A percentile compares a stretch with the other conserved stretches of the same genome.
Evolutionary conservation across 495 filamentous ascomycete genomes (phyloP).

Genomic region (Trypethelium eluteriae): DNA sequence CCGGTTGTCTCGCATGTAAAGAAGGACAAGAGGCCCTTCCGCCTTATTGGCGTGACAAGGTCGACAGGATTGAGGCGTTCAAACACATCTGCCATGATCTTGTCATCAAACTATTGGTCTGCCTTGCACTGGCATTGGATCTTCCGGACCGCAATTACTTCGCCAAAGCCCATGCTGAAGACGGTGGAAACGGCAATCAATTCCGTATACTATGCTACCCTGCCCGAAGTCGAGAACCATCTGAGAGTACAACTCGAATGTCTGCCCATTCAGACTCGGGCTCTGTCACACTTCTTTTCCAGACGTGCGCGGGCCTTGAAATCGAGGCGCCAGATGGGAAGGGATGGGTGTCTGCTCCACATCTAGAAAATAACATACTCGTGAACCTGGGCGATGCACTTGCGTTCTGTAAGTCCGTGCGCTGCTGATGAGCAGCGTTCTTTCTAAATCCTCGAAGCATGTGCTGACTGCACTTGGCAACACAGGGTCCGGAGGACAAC

Average conservation of each 20-base stretch:
- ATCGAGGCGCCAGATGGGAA: conserved; percentile 12
- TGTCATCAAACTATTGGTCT: conserved; percentile 18
- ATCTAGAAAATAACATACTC: conserved; percentile 12
- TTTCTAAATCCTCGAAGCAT: neutral
- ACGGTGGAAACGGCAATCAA: conserved; percentile 13
- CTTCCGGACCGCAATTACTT: conserved; percentile 18
- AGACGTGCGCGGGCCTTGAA: conserved; percentile 16
- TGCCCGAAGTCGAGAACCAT: neutral
- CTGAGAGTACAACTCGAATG: conserved; percentile 12
- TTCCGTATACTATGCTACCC: conserved; percentile 18
- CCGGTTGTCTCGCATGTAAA: conserved; percentile 4
- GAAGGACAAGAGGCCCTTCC: conserved; percentile 8
- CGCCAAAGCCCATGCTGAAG: conserved; percentile 19
- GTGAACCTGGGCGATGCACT: conserved; percentile 18
- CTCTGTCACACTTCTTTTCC: conserved; percentile 18
- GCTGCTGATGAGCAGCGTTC: neutral
- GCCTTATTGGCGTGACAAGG: conserved; percentile 13
- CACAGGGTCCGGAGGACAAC: conserved; percentile 13
- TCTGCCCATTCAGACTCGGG: conserved; percentile 18
- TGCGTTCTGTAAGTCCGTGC: conserved; percentile 12
- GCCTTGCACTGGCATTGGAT: conserved; percentile 18
- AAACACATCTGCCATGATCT: conserved; percentile 12
- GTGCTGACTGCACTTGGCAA: neutral
- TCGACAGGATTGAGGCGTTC: conserved; percentile 15
- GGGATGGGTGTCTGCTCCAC: conserved; percentile 16